A percentile compares a stretch with the other conserved stretches of the same genome.
Evolutionary conservation across 2,329 filamentous ascomycete species (phyloP).

Genomic region (Hypoxylon sp.): DNA sequence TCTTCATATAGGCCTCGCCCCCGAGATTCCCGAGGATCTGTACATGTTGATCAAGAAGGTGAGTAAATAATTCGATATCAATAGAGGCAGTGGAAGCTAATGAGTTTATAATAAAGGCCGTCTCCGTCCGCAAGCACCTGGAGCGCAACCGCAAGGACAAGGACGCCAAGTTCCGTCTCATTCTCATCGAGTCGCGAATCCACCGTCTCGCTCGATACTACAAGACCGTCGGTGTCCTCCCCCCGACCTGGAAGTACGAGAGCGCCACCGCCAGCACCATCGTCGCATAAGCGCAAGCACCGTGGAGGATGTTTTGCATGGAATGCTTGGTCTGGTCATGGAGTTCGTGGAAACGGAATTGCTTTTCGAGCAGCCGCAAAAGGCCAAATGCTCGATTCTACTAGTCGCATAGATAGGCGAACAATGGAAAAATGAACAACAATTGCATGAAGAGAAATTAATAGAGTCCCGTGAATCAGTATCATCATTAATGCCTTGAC

Average conservation of each 20-base stretch:
- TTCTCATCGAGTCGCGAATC: conserved; percentile 99
- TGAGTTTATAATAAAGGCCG: conserved; percentile 71
- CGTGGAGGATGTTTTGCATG: conserved; percentile 43
- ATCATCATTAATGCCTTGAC: conserved; percentile 13
- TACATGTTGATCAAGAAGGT: conserved; percentile 99
- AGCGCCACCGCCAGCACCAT: conserved; percentile 94
- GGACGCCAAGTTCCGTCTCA: conserved; percentile 99
- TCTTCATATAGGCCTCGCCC: conserved; percentile 90
- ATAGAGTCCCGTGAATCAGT: conserved; percentile 37
- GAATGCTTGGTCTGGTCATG: conserved; percentile 51
- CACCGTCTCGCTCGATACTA: conserved; percentile 99
- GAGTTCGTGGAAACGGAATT: conserved; percentile 55
- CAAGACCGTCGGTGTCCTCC: conserved; percentile 89
- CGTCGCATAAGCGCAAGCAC: conserved; percentile 78
- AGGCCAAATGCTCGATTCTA: conserved; percentile 30
- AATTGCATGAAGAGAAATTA: conserved; percentile 42
- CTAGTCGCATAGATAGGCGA: conserved; percentile 47
- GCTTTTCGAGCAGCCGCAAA: conserved; percentile 49
- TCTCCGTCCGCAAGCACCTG: conserved; percentile 99
- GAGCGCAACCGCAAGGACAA: conserved; percentile 99
- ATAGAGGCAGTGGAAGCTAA: conserved; percentile 41
- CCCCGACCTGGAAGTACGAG: conserved; percentile 99
- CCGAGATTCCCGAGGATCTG: conserved; percentile 98
- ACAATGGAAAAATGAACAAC: conserved; percentile 14
- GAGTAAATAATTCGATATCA: conserved; percentile 48